A percentile compares a stretch with the other conserved stretches of the same genome.
These are phyloP conservation scores for Entomophthora muscae DNA, from an alignment of 371 early-diverging fungal genomes.

Conservation along the genomic window DNA sequence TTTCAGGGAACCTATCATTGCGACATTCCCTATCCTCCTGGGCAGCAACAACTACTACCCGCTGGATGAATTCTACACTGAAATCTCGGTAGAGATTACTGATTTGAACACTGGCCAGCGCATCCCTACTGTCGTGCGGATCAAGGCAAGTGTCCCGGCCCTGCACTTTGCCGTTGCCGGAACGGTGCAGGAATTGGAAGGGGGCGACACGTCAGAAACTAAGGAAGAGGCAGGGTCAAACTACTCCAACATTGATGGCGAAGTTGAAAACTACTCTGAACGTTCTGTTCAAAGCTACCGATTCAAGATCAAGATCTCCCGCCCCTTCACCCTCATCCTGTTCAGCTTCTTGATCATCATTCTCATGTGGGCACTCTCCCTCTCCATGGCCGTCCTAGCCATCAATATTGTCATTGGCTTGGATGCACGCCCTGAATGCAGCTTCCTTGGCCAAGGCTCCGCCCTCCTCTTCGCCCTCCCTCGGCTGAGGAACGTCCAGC, in stretches of 20 bases:
- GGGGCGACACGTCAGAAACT: no score
- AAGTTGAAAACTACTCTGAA: no score
- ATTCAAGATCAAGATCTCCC: background rate
- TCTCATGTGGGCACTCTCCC: background rate
- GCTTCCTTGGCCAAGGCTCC: background rate
- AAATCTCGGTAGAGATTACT: background rate
- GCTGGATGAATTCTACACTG: background rate
- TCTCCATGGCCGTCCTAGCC: background rate
- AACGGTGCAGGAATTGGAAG: no score
- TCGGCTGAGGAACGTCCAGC: background rate
- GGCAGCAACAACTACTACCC: constrained; percentile 1
- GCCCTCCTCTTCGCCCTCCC: background rate
- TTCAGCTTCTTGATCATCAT: background rate
- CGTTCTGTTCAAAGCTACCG: background rate
- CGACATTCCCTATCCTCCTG: background rate
- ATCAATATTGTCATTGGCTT: background rate
- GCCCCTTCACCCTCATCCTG: background rate
- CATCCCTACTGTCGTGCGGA: background rate
- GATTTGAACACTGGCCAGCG: background rate
- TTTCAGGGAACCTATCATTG: background rate
- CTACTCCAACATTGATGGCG: background rate
- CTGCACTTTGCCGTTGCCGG: background rate
- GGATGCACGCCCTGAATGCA: background rate
- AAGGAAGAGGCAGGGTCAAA: no score
- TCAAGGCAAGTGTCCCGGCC: background rate